phyloP scores from a whole-genome alignment of 2,329 filamentous ascomycete species.

The Aspergillus uvarum region DNA sequence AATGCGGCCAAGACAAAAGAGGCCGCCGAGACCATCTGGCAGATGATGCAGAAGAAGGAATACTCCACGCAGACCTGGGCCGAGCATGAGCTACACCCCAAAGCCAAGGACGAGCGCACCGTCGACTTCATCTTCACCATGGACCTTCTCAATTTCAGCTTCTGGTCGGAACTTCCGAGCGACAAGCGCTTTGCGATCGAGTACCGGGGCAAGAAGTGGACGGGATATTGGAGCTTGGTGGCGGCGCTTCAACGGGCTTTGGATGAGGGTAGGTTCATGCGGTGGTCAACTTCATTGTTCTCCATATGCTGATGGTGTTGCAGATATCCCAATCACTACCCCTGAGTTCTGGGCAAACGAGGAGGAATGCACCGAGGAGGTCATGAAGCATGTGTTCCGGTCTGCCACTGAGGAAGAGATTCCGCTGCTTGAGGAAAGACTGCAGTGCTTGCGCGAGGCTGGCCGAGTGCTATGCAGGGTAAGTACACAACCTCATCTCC shows the following conservation, averaged over 20 bases:
- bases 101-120: constrained; percentile 73
- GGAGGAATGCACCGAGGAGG: constrained; percentile 71
- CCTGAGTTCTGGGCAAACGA: constrained; percentile 83
- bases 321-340: constrained; percentile 83
- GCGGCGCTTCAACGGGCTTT: constrained; percentile 82
- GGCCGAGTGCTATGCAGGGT: constrained; percentile 77
- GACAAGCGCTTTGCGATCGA: constrained; percentile 77
- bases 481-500: constrained; percentile 20
- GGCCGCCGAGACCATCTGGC: constrained; percentile 76
- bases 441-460: constrained; percentile 78
- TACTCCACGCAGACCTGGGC: constrained; percentile 88
- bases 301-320: constrained; percentile 16
- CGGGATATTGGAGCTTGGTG: constrained; percentile 92
- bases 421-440: constrained; percentile 74
- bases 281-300: not conserved
- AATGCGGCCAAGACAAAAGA: constrained; percentile 78
- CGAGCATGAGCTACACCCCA: constrained; percentile 84
- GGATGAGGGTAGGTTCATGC: constrained; percentile 67
- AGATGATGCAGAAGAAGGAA: constrained; percentile 75
- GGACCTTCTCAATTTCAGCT: constrained; percentile 95
- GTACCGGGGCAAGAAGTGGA: constrained; percentile 80
- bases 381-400: constrained; percentile 75
- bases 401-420: constrained; percentile 85
- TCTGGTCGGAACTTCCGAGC: constrained; percentile 77
- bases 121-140: constrained; percentile 95